Conservation (phyloP, 495 filamentous ascomycete genomes). For the Lentithecium fluviatile region DNA sequence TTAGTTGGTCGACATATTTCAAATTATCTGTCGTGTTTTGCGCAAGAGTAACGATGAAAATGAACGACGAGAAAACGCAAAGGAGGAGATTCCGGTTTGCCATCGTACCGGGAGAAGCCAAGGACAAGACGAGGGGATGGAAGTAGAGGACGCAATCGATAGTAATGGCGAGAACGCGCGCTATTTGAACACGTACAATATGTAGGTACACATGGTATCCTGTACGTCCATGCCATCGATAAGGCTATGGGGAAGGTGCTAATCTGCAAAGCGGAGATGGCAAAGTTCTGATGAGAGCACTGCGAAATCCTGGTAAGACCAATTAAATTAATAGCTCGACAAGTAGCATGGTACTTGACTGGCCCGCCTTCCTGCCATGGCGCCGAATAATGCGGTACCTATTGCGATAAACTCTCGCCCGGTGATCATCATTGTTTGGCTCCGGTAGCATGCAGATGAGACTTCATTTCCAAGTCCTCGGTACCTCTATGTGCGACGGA, state of each 20-base stretch:
- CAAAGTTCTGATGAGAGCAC: neutral
- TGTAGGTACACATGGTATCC: neutral
- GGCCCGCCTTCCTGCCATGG: too few species aligned
- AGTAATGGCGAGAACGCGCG: neutral
- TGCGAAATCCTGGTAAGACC: neutral
- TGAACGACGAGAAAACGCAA: conserved; percentile 10
- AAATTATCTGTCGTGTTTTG: conserved; percentile 29
- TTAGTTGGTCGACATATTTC: conserved; percentile 42
- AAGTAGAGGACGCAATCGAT: neutral
- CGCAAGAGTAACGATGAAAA: conserved; percentile 1
- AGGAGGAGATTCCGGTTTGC: neutral
- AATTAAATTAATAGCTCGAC: neutral
- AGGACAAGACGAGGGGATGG: neutral
- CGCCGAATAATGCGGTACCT: too few species aligned
- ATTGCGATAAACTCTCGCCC: too few species aligned
- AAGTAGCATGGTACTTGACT: too few species aligned
- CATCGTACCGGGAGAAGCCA: neutral
- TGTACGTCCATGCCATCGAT: neutral
- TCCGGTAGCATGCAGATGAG: too few species aligned
- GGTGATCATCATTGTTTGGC: too few species aligned
- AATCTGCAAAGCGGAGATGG: neutral
- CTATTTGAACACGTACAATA: neutral
- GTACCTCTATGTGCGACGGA: too few species aligned
- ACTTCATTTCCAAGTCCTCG: too few species aligned
- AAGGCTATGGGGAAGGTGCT: neutral